These are phyloP conservation scores for Trichoderma sp. DNA, from an alignment of 2,329 filamentous ascomycete genomes.

Conservation along the genomic window DNA sequence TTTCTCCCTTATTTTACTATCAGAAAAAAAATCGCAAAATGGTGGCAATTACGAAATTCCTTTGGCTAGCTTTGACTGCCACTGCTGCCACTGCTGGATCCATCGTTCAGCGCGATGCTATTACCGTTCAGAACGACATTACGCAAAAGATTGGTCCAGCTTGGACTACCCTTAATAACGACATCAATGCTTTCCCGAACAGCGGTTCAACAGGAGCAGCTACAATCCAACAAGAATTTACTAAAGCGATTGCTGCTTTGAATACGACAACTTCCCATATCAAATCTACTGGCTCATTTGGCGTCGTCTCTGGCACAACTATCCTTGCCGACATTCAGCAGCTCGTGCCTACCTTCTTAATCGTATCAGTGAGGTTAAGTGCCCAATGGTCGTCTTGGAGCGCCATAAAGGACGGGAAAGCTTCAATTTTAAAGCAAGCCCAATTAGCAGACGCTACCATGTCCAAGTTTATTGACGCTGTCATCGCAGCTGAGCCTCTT, in stretches of 20 bases:
- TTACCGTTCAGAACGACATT: background rate
- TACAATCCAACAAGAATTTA: rapidly evolving
- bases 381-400: too few relatives aligned
- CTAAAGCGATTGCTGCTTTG: background rate
- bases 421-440: too few relatives aligned
- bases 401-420: too few relatives aligned
- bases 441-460: too few relatives aligned
- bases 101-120: background rate
- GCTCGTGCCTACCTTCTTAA: background rate
- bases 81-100: background rate
- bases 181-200: background rate
- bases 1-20: background rate
- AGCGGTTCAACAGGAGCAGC: background rate
- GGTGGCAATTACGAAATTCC: background rate
- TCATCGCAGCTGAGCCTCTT: too few relatives aligned
- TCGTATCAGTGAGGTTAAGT: too few relatives aligned
- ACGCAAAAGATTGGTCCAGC: background rate
- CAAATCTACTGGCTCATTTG: background rate
- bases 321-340: background rate
- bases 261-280: background rate
- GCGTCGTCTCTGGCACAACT: background rate
- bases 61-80: background rate
- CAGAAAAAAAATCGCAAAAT: background rate
- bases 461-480: too few relatives aligned
- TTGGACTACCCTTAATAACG: background rate